Base-by-base conservation (phyloP, 139 green algal species). In the Edaphochlamys debaryana region DNA sequence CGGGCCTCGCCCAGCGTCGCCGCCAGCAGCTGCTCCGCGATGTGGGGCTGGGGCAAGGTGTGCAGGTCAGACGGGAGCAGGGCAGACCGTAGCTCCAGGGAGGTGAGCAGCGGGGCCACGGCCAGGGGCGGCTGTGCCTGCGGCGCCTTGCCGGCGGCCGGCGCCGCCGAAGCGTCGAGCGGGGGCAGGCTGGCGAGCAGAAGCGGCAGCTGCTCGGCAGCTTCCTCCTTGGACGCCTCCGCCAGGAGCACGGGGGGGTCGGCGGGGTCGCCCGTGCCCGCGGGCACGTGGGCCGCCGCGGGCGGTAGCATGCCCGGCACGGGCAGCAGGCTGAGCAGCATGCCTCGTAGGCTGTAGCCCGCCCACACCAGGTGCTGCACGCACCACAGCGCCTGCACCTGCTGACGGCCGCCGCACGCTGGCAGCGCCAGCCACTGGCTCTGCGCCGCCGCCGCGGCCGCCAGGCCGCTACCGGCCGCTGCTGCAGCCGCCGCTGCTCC, bases 181-280 rank as follows among this genome's bases (percentile, higher is more conserved):
- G 69, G 11, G 20, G 76, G 67, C 7, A 87, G 29, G 25, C 34
- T 20, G 7, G 54, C 15, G 4, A 85, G 79, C 37, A 79, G 40
- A 17, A 71, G 23, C 0, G 79, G 79, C 79, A 85, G 67, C 67
- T 85, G 79, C 25, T 70, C 58, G 1, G 25, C 60, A 8, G 48
- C 56, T 41, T 86, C 80, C 54, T 86, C 80, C 60, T 86, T 86
- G 22, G 32, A 41, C 41, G 74, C 32, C 58, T 86, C 80, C n/a
- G 80, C n/a, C 1, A 79, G 38, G 13, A 86, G 41, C 20, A 45
- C 48, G 4, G 69, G 38, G 0, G 32, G 48, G 13, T 19, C 42
- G 30, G 50, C 70, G 8, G 30, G 25, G 23, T n/a, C 29, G n/a
- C 52, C 71, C 19, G 25, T 36, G 20, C 27, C 50, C 11, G 34